Percentiles rank a stretch among this genome's conserved stretches.
Conservation (phyloP, 2,329 filamentous ascomycete species). For the Chrysosporium keratinophilum region DNA sequence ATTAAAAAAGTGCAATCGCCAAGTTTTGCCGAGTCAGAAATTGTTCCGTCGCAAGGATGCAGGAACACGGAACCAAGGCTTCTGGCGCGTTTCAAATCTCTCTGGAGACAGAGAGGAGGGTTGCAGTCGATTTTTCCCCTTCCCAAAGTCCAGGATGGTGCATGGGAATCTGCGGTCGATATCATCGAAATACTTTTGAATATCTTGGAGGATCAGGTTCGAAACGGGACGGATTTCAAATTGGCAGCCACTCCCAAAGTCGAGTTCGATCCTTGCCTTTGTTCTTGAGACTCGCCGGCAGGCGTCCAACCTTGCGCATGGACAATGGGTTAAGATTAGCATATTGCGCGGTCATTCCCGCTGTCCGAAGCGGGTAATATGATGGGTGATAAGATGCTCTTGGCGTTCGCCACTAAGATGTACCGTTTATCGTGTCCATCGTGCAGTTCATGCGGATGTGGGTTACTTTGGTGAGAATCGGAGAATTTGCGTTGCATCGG, state of each 20-base stretch:
- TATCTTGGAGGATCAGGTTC: too few relatives aligned
- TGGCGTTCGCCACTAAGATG: background rate
- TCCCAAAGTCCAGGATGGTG: background rate
- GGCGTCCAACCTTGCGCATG: background rate
- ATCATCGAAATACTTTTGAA: background rate
- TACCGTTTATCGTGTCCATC: background rate
- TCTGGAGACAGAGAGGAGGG: background rate
- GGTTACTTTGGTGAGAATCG: background rate
- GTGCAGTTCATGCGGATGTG: background rate
- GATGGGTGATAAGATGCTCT: too few relatives aligned
- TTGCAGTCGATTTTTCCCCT: background rate
- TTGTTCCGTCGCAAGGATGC: background rate
- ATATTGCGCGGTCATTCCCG: too few relatives aligned
- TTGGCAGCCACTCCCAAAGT: too few relatives aligned
- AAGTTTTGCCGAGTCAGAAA: conserved; percentile 1
- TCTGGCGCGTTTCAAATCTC: conserved; percentile 3
- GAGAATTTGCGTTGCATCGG: conserved; percentile 9
- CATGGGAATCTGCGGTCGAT: background rate
- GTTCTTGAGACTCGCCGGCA: too few relatives aligned
- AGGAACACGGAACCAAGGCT: conserved; percentile 3
- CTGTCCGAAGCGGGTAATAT: too few relatives aligned
- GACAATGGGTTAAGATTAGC: too few relatives aligned
- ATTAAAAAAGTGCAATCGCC: background rate
- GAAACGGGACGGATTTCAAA: too few relatives aligned
- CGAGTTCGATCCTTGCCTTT: too few relatives aligned